Base-by-base conservation (phyloP, 2,329 filamentous ascomycete species). In the Claviceps quebecensis region DNA sequence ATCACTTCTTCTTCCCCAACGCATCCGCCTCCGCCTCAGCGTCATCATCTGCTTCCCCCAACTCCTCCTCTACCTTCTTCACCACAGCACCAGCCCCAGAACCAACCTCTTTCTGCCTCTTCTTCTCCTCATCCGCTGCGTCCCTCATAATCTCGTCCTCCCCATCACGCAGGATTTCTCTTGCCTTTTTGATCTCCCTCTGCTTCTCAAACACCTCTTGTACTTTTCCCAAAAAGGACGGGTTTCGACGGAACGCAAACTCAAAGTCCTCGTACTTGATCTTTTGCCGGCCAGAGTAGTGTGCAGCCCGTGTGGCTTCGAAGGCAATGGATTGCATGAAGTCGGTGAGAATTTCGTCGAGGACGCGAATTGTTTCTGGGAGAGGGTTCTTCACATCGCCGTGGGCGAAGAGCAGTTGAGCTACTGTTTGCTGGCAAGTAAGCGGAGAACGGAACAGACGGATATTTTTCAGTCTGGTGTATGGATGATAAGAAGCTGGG, bases 211-310 rank as follows among this genome's bases (percentile, higher is more conserved):
- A 78, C 62, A 95, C 80, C 70, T 95, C 89, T 64, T 87, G 82
- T 51, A 97, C 89, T 61, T 91, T 83, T 47, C 93, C 93, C 44
- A 97, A 74, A 65, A 95, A 94, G 53, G 79, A 74, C 8, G 86
- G 83, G 62, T 97, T 94, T 56, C 86, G 81, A 36, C 93, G 80
- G 59, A 97, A 80, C 40, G 89, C 88, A 68, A 95, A 98, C 63
- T 94, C 89, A 71, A 98, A 95, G 68, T 98, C 93, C 62, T 96
- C 91, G 61, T 95, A 87, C 67, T 98, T 98, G 70, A 98, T 89
- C 71, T 98, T 98, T 61, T 95, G 87, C 2, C 93, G 86, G 0
- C 89, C 85, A 2, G 86, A 83, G 67, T 95, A 87, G 65, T 87
- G 83, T 0, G 93, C 93, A 50, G 84, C 83, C 45, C 87, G 81